Percentiles rank a stretch among this genome's conserved stretches.
phyloP scores from a whole-genome alignment of 1,139 yeast species.

The Taphrina pruni region DNA sequence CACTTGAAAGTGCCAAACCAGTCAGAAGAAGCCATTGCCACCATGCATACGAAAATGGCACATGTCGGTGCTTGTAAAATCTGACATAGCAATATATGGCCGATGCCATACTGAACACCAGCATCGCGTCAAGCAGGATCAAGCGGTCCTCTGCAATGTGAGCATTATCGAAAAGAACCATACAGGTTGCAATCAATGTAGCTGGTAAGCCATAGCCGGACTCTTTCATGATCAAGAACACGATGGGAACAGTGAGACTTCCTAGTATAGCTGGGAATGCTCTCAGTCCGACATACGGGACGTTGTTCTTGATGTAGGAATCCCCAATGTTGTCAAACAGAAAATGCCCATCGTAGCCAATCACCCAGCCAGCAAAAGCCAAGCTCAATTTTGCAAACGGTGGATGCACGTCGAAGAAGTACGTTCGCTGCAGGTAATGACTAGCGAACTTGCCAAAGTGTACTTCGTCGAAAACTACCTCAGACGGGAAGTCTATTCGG shows the following conservation, averaged over 20 bases:
- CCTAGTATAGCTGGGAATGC: slow-evolving; percentile 83
- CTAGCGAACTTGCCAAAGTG: slow-evolving; percentile 93
- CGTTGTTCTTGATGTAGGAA: slow-evolving; percentile 72
- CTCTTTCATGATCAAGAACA: slow-evolving; percentile 82
- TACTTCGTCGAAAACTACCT: slow-evolving; percentile 97
- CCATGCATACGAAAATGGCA: slow-evolving; percentile 75
- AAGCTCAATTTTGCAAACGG: slow-evolving; percentile 94
- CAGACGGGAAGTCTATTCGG: slow-evolving; percentile 71
- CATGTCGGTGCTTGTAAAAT: slow-evolving; percentile 72
- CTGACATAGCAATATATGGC: slow-evolving; percentile 78
- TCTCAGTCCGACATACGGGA: slow-evolving; percentile 89
- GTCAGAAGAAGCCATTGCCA: slow-evolving; percentile 85
- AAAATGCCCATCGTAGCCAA: slow-evolving; percentile 87
- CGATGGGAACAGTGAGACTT: slow-evolving; percentile 76
- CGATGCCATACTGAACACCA: slow-evolving; percentile 78
- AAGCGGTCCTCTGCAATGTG: slow-evolving; percentile 90
- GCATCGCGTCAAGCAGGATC: slow-evolving; percentile 87
- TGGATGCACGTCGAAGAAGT: slow-evolving; percentile 96
- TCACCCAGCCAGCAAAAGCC: slow-evolving; percentile 86
- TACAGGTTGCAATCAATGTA: slow-evolving; percentile 75
- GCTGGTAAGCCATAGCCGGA: slow-evolving; percentile 80
- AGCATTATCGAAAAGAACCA: slow-evolving; percentile 88
- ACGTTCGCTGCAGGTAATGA: slow-evolving; percentile 72
- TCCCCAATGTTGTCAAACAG: slow-evolving; percentile 92
- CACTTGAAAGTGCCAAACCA: slow-evolving; percentile 85